A percentile compares a stretch with the other conserved stretches of the same genome.
Conservation (phyloP, 345 rosid species). For the Clarkia xantiana region DNA sequence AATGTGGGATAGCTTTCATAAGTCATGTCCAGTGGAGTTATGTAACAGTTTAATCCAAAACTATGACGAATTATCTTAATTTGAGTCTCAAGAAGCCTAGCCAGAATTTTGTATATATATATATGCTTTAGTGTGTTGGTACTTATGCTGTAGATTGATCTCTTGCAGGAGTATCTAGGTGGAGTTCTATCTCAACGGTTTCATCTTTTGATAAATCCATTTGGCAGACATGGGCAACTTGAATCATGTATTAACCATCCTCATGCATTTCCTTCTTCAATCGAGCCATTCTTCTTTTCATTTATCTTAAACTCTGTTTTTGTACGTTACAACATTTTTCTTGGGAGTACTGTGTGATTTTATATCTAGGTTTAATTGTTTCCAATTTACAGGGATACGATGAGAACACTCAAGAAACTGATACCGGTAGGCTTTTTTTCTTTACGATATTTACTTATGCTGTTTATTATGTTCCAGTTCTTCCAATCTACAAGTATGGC, state of each 20-base stretch:
- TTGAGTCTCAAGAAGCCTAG: too few relatives aligned
- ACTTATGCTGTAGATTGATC: not conserved
- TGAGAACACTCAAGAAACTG: conserved; percentile 35
- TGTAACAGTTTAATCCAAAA: too few relatives aligned
- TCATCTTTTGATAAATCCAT: not conserved
- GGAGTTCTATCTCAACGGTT: not conserved
- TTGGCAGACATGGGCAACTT: conserved; percentile 3
- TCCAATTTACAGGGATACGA: conserved; percentile 31
- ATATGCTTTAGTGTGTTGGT: too few relatives aligned
- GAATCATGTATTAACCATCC: conserved; percentile 1
- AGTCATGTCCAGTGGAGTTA: too few relatives aligned
- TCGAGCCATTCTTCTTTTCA: not conserved
- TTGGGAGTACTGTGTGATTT: not conserved
- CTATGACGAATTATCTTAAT: too few relatives aligned
- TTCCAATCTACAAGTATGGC: too few relatives aligned
- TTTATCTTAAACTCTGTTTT: not conserved
- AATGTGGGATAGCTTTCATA: too few relatives aligned
- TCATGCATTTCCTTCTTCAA: not conserved
- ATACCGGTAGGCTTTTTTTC: conserved; percentile 32
- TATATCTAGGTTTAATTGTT: not conserved
- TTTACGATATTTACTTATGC: not conserved
- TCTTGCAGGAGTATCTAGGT: not conserved
- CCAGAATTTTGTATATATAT: too few relatives aligned
- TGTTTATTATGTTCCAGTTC: too few relatives aligned
- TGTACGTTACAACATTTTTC: not conserved